Base-by-base conservation (phyloP, 2,329 filamentous ascomycete genomes). In the Fusarium sp. region DNA sequence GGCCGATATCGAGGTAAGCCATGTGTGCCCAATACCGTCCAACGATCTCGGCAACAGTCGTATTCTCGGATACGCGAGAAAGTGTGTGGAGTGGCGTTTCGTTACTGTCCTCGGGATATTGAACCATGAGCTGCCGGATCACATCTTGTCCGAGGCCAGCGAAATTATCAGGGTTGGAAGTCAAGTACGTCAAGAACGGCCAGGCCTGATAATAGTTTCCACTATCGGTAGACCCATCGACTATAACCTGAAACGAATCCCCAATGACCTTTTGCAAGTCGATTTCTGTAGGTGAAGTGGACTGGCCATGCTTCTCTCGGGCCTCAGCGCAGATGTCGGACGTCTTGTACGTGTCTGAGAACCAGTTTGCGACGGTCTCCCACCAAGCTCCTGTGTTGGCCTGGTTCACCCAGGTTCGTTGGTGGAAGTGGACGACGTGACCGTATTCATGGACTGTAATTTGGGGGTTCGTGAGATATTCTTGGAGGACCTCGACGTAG, bases 371-470 rank as follows among this genome's bases (percentile, higher is more conserved):
- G 27, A 60, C 35, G 1, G 57, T 45, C 8, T 60, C 57, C 57
- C 57, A 60, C 57, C 57, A 60, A 11, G 57, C 57, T 18, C 57
- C 57, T 18, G 57, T 60, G 25, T 60, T 60, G 27, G 36, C 57
- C 27, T 60, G 57, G 57, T 33, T 45, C 4, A 60, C 57, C 57
- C 57, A 60, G 0, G 57, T 60, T 20, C 57, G 36, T n/a, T 60
- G 57, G n/a, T 60, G 57, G 3, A 60, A 60, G 27, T 60, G 57
- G 5, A 38, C 35, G 14, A 40, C 56, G 6, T 59, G 56, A 4
- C 35, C 56, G 1, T 59, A 59, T 29, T 59, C 56, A 0, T 59
- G 56, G 4, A 59, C 35, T 1, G 56, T 59, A 18, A 59, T 59
- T 10, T 59, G 56, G 2, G 56, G 56, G 11, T 36, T 59, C 2